These are phyloP conservation scores for Aristolochia californica DNA, from an alignment of 164 flowering plant genomes.

Conservation along the genomic window DNA sequence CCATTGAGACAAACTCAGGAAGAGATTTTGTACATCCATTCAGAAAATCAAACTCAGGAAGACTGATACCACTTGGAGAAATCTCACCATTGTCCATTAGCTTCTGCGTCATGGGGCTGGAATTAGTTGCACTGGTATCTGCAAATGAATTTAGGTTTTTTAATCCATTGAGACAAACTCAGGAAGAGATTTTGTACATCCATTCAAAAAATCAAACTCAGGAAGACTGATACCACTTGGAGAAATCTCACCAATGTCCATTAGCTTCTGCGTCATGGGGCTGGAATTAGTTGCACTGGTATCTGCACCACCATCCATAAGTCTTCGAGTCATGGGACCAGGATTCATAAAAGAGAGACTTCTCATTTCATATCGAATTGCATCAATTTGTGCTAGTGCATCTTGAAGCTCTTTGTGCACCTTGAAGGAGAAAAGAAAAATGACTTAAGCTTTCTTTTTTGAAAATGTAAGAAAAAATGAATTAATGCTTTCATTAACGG, in stretches of 20 bases:
- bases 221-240: conserved; percentile 14
- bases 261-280: conserved; percentile 5
- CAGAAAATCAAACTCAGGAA: background rate
- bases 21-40: background rate
- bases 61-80: conserved; percentile 15
- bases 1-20: background rate
- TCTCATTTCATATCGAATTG: conserved; percentile 78
- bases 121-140: too few species aligned
- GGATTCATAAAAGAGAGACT: conserved; percentile 68
- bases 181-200: background rate
- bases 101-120: too few species aligned
- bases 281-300: too few species aligned
- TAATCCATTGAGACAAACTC: background rate
- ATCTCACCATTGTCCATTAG: conserved; percentile 35
- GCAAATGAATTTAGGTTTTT: too few species aligned
- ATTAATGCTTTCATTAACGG: too few species aligned
- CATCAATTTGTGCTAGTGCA: conserved; percentile 72
- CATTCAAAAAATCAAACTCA: background rate
- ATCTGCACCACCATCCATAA: background rate
- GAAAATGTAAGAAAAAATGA: too few species aligned
- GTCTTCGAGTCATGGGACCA: conserved; percentile 56
- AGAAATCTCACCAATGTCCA: conserved; percentile 30
- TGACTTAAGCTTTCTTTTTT: background rate
- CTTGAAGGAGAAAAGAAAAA: conserved; percentile 25
- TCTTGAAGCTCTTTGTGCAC: conserved; percentile 94